Conservation (phyloP, 140 eudicot species). For the Stevia rebaudiana region DNA sequence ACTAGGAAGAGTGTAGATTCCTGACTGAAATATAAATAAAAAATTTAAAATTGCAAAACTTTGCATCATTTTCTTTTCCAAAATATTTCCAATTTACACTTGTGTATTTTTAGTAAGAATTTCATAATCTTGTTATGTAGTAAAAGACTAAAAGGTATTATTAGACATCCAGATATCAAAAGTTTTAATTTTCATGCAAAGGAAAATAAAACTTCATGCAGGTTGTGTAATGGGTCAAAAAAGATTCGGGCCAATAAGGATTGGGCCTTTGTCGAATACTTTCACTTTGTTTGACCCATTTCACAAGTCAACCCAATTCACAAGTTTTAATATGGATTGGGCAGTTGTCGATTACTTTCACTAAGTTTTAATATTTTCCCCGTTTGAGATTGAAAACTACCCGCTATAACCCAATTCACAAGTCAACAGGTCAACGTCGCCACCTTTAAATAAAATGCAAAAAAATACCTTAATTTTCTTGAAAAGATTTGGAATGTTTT, state of each 20-base stretch:
- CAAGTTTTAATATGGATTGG: no score
- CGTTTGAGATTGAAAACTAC: background rate
- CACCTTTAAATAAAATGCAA: background rate
- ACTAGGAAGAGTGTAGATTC: slow-evolving; percentile 86
- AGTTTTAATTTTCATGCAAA: background rate
- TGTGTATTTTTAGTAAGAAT: background rate
- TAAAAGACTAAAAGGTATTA: background rate
- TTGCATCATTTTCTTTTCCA: background rate
- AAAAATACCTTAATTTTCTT: slow-evolving; percentile 85
- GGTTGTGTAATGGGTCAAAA: background rate
- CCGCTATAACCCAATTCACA: background rate
- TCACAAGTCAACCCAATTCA: no score
- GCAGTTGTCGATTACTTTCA: background rate
- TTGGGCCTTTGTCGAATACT: background rate
- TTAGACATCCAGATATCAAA: background rate
- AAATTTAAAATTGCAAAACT: background rate
- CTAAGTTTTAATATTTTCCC: background rate
- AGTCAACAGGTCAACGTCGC: background rate
- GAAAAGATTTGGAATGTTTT: slow-evolving; percentile 86
- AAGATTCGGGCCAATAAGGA: background rate
- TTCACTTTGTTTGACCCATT: background rate
- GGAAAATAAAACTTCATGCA: background rate
- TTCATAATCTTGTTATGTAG: background rate
- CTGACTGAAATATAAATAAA: slow-evolving; percentile 43
- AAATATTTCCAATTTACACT: background rate